A percentile compares a stretch with the other conserved stretches of the same genome.
phyloP scores from a whole-genome alignment of 2,329 filamentous ascomycete genomes.

The Periconia macrospinosa region DNA sequence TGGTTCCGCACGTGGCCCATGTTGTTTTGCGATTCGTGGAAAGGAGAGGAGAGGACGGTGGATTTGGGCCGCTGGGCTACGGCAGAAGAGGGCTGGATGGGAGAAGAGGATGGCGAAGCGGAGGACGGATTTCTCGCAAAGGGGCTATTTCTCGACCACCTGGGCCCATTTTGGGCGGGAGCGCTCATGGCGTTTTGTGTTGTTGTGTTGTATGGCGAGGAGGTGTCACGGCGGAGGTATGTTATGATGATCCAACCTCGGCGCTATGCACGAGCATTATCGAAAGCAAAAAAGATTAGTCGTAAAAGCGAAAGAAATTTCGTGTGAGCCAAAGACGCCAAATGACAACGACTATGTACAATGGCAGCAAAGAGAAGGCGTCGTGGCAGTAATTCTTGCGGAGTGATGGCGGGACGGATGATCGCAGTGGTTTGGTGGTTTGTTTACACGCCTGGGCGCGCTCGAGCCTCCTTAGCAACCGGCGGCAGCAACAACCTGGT shows the following conservation, averaged over 20 bases:
- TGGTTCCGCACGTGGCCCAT: slow-evolving; percentile 67
- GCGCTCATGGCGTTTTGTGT: slow-evolving; percentile 50
- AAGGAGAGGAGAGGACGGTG: slow-evolving; percentile 67
- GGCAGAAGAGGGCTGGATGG: slow-evolving; percentile 28
- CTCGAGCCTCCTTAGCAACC: slow-evolving; percentile 17
- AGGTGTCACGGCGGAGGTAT: slow-evolving; percentile 1
- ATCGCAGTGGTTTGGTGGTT: slow-evolving; percentile 3
- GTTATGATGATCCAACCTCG: slow-evolving; percentile 16
- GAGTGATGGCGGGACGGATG: slow-evolving; percentile 6
- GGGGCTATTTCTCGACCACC: slow-evolving; percentile 74
- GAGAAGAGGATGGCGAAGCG: slow-evolving; percentile 56
- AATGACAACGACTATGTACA: slow-evolving; percentile 28
- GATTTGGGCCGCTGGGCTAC: slow-evolving; percentile 70
- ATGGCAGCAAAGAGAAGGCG: slow-evolving; percentile 17
- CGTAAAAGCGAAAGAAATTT: slow-evolving; percentile 7
- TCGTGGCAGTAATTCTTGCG: slow-evolving; percentile 12
- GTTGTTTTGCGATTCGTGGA: slow-evolving; percentile 45
- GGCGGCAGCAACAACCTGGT: neutral
- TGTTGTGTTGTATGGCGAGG: slow-evolving; percentile 6
- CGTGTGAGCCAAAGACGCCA: slow-evolving; percentile 9
- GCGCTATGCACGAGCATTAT: slow-evolving; percentile 22
- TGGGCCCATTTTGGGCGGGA: slow-evolving; percentile 63
- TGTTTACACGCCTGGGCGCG: slow-evolving; percentile 18
- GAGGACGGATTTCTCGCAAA: slow-evolving; percentile 70
- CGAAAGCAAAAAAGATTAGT: slow-evolving; percentile 10